Evolutionary conservation across 2,329 filamentous ascomycete genomes (phyloP).

Genomic region (Lecanicillium sp.): DNA sequence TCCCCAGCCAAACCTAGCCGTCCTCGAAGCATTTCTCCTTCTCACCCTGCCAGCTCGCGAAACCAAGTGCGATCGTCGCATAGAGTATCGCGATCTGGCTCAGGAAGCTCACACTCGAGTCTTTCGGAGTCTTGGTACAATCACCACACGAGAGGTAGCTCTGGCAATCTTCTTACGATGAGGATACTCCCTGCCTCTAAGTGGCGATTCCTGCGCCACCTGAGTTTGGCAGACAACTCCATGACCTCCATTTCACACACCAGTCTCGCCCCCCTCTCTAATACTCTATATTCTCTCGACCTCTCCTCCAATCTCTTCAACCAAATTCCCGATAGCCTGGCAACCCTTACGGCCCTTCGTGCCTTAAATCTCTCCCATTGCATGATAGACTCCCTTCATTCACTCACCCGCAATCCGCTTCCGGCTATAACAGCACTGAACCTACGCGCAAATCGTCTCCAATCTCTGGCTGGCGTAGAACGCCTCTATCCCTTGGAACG

Average conservation of each 20-base stretch:
- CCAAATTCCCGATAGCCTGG: constrained; percentile 88
- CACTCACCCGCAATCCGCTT: constrained; percentile 74
- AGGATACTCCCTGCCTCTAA: constrained; percentile 74
- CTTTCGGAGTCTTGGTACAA: constrained; percentile 56
- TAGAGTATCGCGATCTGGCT: constrained; percentile 78
- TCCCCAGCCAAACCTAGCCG: constrained; percentile 37
- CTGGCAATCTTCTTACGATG: constrained; percentile 65
- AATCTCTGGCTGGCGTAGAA: constrained; percentile 83
- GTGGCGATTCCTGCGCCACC: constrained; percentile 89
- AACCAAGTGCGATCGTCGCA: constrained; percentile 59
- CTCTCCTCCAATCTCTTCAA: constrained; percentile 87
- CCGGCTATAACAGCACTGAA: constrained; percentile 92
- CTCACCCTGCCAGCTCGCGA: constrained; percentile 66
- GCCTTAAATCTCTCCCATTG: constrained; percentile 91
- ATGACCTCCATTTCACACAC: constrained; percentile 69
- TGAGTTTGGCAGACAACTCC: constrained; percentile 86
- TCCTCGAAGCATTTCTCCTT: constrained; percentile 73
- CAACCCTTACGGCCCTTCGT: constrained; percentile 76
- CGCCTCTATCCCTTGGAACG: constrained; percentile 81
- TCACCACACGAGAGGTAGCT: constrained; percentile 52
- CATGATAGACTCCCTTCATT: constrained; percentile 94
- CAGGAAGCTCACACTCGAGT: constrained; percentile 85
- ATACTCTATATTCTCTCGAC: constrained; percentile 85
- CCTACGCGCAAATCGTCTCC: constrained; percentile 77
- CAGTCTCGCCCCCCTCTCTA: constrained; percentile 74